Evolutionary conservation across 768 basidiomycete genomes (phyloP), one percentile per base, ranked within the genome.

Genomic region (Scleroderma bovista): DNA sequence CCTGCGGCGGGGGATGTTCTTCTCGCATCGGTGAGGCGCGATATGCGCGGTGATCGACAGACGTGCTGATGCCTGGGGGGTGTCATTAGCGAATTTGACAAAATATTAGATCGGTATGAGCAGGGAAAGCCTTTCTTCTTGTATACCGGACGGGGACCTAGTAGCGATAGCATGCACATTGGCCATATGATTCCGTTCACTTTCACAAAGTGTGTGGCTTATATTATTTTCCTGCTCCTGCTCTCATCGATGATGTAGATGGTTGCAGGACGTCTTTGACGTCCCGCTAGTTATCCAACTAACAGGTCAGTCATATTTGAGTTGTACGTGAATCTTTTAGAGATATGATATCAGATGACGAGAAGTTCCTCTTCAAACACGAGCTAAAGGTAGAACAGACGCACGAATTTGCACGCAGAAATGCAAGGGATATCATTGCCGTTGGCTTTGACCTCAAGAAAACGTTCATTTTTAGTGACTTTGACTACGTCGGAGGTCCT

Each of bases 311-410:
- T 44, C 29, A 45, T 39, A 2, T 15, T 42, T 31, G 32, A 13
- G 17, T 20, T 33, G 13, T 10, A 37, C 19, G 53, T 33, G 15
- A 8, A 12, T 11, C 38, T 46, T 17, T 15, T 9, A 43, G 16
- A 36, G 16, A 33, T 19, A 0, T 19, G 11, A n/a, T 11, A 7
- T 36, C 57, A 91, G 96, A 99, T 61, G 96, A 99, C 67, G 96
- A 99, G 66, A 99, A 99, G 67, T 99, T 98, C 75, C 69, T 99
- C 42, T 96, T 99, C 79, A 95, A 98, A 68, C 89, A 93, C 48
- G 88, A 88, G 56, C 80, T 96, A 52, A 94, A 91, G 65, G 77
- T 89, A 32, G 91, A 97, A 56, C 86, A 97, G 64, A 88, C 88
- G 19, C 81, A 83, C 62, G 72, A 74, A 20, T 98, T 93, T 64